Base-by-base conservation (phyloP, 768 basidiomycete genomes). In the Agrocybe praecox region DNA sequence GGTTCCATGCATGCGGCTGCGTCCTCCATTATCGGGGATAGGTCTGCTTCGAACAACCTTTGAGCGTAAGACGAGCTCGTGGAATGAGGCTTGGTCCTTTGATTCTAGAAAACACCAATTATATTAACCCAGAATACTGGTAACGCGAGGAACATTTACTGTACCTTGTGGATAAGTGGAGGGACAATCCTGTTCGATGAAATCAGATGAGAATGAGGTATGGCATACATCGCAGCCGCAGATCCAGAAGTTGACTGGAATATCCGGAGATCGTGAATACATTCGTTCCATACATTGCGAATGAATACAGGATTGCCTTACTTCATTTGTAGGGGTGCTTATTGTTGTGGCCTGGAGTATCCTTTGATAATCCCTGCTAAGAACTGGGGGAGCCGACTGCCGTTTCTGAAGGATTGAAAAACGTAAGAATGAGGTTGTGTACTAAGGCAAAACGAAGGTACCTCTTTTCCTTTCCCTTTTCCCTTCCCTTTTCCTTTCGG, bases 21-120 rank as follows among this genome's bases (percentile, higher is more conserved):
- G 47, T 75, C 72, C 60, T 76, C 75, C 15, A 75, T 60, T 54
- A 75, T 74, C 21, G 75, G 74, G 9, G 75, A 76, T 32, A 76
- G 52, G 48, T 70, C 72, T 15, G 67, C 58, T 56, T 72, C 73
- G 52, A 75, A 72, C 23, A 59, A 57, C 40, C 59, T 67, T 24
- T 54, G 57, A 15, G 53, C 44, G 50, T 60, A 59, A n/a, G 66
- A 64, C 18, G 55, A 50, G 48, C 56, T 62, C 32, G 62, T 29
- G 23, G 59, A 36, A 45, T 54, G 44, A 12, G 52, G 46, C 57
- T 55, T 56, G 36, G 54, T 46, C 23, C 53, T 32, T 24, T 61
- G 60, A 34, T 61, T 49, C 52, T 59, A 53, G 33, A 26, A 53
- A 32, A 29, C 4, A n/a, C 6, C 11, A 14, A 2, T 34, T 26